Evolutionary conservation across 352 stramenopile genomes (phyloP).

Genomic region (Pythium sukuiense): DNA sequence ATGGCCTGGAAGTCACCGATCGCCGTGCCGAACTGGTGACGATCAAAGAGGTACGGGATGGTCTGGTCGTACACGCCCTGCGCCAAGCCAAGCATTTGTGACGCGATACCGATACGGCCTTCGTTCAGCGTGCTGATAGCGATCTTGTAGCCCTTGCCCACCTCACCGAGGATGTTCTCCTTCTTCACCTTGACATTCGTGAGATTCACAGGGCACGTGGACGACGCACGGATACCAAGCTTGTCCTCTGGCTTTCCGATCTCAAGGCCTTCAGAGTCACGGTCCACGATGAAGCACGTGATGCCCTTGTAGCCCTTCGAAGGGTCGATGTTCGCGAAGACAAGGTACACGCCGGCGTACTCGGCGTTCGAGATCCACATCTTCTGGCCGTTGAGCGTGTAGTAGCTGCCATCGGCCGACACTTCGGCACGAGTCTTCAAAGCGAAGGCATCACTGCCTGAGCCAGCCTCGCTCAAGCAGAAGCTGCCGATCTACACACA

Average conservation of each 20-base stretch:
- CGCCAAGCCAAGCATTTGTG: constrained; percentile 96
- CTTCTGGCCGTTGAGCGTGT: constrained; percentile 95
- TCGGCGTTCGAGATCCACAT: constrained; percentile 98
- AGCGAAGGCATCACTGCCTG: constrained; percentile 95
- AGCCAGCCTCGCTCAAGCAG: constrained; percentile 93
- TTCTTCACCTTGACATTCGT: constrained; percentile 94
- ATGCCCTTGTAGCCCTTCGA: constrained; percentile 96
- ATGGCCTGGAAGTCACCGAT: constrained; percentile 96
- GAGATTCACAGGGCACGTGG: constrained; percentile 94
- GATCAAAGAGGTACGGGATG: constrained; percentile 96
- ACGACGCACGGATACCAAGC: constrained; percentile 95
- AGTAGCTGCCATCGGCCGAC: constrained; percentile 91
- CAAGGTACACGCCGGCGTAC: constrained; percentile 94
- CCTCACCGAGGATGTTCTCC: constrained; percentile 92
- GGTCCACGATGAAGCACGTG: constrained; percentile 97
- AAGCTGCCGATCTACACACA: constrained; percentile 91
- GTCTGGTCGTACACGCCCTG: constrained; percentile 96
- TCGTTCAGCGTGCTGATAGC: constrained; percentile 98
- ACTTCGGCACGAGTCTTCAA: constrained; percentile 91
- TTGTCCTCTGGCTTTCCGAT: constrained; percentile 97
- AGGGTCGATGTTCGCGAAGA: constrained; percentile 95
- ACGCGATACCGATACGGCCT: constrained; percentile 96
- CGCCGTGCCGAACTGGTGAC: constrained; percentile 92
- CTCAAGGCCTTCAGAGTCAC: constrained; percentile 89
- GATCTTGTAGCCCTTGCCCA: constrained; percentile 96